A percentile compares a stretch with the other conserved stretches of the same genome.
phyloP scores from a whole-genome alignment of 306 rosid species.

The Gastrolobium villosum region DNA sequence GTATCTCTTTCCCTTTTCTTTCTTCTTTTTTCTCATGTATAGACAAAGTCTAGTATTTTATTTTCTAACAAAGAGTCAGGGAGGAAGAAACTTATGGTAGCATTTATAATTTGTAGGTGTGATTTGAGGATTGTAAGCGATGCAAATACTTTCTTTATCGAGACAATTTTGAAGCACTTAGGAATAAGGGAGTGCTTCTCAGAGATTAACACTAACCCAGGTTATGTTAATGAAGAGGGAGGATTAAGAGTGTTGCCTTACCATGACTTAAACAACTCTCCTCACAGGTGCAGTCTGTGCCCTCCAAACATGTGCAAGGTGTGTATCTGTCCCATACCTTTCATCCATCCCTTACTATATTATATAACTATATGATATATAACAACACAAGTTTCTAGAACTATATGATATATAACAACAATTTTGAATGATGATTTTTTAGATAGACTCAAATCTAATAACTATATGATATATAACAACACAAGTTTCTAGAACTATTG shows the following conservation, averaged over 20 bases:
- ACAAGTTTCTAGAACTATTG: conserved; percentile 20
- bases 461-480: not conserved
- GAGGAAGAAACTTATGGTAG: not conserved
- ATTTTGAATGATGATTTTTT: not conserved
- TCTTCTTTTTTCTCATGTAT: too few species aligned
- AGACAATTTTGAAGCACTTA: conserved; percentile 70
- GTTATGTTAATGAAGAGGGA: conserved; percentile 67
- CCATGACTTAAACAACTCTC: conserved; percentile 55
- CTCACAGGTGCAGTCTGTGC: conserved; percentile 68
- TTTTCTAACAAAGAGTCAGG: too few species aligned
- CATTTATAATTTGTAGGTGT: conserved; percentile 57
- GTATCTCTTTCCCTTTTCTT: not conserved
- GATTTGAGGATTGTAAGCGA: conserved; percentile 87
- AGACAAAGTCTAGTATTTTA: too few species aligned
- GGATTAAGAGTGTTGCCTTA: conserved; percentile 60
- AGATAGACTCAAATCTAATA: not conserved
- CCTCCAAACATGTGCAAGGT: conserved; percentile 95
- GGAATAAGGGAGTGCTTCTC: conserved; percentile 72
- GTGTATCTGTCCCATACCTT: not conserved
- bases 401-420: too few species aligned
- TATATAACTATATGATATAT: too few species aligned
- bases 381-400: too few species aligned
- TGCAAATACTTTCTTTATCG: conserved; percentile 78
- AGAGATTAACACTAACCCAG: conserved; percentile 75
- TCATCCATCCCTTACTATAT: not conserved